Percentiles rank a stretch among this genome's conserved stretches.
Conservation (phyloP, 2,329 filamentous ascomycete genomes). For the Fusarium praegraminearum region DNA sequence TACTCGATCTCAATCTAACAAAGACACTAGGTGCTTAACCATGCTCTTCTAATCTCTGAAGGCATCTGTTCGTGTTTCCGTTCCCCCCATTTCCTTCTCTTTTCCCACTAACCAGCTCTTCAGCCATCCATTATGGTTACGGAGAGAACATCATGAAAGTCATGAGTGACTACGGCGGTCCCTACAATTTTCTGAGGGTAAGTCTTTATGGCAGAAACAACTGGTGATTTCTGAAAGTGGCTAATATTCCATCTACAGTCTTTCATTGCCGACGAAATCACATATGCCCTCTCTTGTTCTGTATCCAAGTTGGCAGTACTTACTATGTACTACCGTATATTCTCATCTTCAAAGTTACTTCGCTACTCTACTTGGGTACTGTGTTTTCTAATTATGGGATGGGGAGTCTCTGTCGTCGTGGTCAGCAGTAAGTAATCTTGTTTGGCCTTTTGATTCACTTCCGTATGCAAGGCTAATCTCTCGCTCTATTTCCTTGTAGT, state of each 20-base stretch:
- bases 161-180: background rate
- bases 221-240: no score
- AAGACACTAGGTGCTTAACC: no score
- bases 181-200: slow-evolving; percentile 9
- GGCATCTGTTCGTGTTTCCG: background rate
- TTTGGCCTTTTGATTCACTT: no score
- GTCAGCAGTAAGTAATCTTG: slow-evolving; percentile 7
- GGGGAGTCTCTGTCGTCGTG: slow-evolving; percentile 5
- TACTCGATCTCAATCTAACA: no score
- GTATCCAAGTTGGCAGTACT: slow-evolving; percentile 18
- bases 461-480: background rate
- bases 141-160: slow-evolving; percentile 11
- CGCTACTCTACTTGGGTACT: slow-evolving; percentile 1
- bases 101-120: background rate
- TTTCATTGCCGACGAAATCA: slow-evolving; percentile 6
- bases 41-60: slow-evolving; percentile 7
- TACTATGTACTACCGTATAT: slow-evolving; percentile 20
- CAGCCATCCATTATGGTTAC: background rate
- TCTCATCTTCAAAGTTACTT: background rate
- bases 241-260: no score
- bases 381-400: background rate
- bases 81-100: no score
- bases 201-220: no score
- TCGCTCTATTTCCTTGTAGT: background rate
- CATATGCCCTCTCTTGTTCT: background rate